These are phyloP conservation scores for Phytophthora sojae DNA, from an alignment of 352 stramenopile genomes.

Conservation along the genomic window DNA sequence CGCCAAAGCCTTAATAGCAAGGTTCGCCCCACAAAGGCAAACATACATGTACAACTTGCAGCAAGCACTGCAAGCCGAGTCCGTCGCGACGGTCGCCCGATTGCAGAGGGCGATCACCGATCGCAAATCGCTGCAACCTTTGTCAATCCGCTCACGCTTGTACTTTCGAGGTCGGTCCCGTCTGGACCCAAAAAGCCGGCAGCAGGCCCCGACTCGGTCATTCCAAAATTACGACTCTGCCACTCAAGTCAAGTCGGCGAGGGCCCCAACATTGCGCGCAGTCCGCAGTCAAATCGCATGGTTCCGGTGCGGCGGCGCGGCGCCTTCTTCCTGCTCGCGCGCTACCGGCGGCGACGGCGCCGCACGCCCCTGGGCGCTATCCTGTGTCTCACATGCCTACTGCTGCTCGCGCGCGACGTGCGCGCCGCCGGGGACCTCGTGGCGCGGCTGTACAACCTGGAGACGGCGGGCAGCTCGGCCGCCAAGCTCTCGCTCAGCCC, in stretches of 20 bases:
- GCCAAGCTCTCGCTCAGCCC: constrained; percentile 45
- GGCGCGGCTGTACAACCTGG: constrained; percentile 54
- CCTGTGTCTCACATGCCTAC: constrained; percentile 9
- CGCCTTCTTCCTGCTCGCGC: constrained; percentile 38
- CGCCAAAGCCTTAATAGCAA: background rate
- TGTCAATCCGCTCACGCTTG: background rate
- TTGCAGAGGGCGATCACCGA: background rate
- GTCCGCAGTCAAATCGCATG: constrained; percentile 15
- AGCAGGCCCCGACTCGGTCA: constrained; percentile 6
- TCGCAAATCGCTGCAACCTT: background rate
- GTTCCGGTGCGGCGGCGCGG: constrained; percentile 40
- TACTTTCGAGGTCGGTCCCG: constrained; percentile 15
- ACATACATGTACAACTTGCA: background rate
- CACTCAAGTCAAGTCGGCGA: constrained; percentile 22
- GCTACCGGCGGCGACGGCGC: constrained; percentile 19
- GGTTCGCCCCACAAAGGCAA: too few relatives aligned
- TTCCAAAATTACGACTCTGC: constrained; percentile 35
- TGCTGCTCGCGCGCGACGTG: constrained; percentile 12
- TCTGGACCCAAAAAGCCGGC: constrained; percentile 29
- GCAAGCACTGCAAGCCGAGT: too few relatives aligned
- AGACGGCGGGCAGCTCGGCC: constrained; percentile 32
- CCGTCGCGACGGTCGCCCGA: too few relatives aligned
- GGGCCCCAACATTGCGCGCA: background rate
- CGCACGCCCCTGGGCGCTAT: background rate
- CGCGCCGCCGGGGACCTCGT: constrained; percentile 58